Evolutionary conservation across 2,329 filamentous ascomycete species (phyloP).

Genomic region (Paecilomyces niveus): DNA sequence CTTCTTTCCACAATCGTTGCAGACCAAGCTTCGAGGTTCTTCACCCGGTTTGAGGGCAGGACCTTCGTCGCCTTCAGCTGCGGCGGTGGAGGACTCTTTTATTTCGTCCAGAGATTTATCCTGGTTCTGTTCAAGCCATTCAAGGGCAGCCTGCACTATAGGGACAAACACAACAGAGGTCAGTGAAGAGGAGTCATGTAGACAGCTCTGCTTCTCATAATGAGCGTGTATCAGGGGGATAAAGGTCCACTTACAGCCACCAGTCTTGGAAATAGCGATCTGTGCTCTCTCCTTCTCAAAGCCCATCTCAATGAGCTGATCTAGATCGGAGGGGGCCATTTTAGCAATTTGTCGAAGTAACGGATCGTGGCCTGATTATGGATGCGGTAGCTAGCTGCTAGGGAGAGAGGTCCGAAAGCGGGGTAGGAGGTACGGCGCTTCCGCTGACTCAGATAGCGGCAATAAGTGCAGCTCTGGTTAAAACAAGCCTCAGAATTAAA

Average conservation of each 20-base stretch:
- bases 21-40: conserved; percentile 72
- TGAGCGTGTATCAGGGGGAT: not conserved
- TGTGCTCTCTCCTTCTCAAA: conserved; percentile 79
- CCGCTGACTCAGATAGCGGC: not conserved
- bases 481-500: not conserved
- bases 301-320: conserved; percentile 59
- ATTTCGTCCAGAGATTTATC: conserved; percentile 82
- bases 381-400: not conserved
- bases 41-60: conserved; percentile 64
- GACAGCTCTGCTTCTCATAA: not conserved
- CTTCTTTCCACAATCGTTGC: conserved; percentile 90
- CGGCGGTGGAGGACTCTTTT: conserved; percentile 47
- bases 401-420: not conserved
- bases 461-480: not conserved
- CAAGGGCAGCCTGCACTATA: conserved; percentile 76
- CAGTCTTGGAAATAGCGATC: conserved; percentile 75
- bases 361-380: not conserved
- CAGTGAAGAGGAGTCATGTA: conserved; percentile 4
- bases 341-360: conserved; percentile 2
- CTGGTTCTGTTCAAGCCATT: conserved; percentile 91
- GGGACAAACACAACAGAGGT: conserved; percentile 7
- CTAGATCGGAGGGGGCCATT: conserved; percentile 47
- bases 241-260: conserved; percentile 56
- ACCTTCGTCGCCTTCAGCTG: conserved; percentile 51
- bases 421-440: not conserved